phyloP scores from a whole-genome alignment of 148 eudicot genomes.

The Cornus kousa region DNA sequence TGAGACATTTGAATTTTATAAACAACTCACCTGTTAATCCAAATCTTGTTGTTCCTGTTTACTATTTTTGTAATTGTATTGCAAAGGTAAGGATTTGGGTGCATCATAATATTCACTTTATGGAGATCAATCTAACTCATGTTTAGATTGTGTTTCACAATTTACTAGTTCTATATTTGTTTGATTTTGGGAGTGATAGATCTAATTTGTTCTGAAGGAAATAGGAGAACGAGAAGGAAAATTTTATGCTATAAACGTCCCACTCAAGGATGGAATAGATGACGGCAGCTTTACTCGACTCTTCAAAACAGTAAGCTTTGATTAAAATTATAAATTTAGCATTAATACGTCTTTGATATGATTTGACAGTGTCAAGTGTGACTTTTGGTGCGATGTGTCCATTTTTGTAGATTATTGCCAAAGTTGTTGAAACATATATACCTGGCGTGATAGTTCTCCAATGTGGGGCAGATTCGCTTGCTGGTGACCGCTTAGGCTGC shows the following conservation, averaged over 20 bases:
- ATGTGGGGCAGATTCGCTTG: conserved; percentile 99
- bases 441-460: conserved; percentile 95
- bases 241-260: conserved; percentile 90
- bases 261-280: conserved; percentile 97
- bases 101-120: not conserved
- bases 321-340: not conserved
- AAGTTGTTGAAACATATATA: conserved; percentile 88
- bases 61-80: not conserved
- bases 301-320: conserved; percentile 72
- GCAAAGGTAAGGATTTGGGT: not conserved
- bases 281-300: conserved; percentile 83
- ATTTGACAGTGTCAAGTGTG: not conserved
- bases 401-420: conserved; percentile 67
- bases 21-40: not conserved
- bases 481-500: conserved; percentile 98
- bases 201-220: conserved; percentile 54
- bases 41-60: not conserved
- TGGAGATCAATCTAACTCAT: not conserved
- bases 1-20: not conserved
- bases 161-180: conserved; percentile 2
- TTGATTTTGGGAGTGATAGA: not conserved
- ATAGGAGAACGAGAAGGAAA: conserved; percentile 94
- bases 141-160: not conserved
- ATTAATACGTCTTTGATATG: not conserved
- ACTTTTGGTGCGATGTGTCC: conserved; percentile 3